Base-by-base conservation (phyloP, 2,329 filamentous ascomycete genomes). In the Colletotrichum chlorophyti region DNA sequence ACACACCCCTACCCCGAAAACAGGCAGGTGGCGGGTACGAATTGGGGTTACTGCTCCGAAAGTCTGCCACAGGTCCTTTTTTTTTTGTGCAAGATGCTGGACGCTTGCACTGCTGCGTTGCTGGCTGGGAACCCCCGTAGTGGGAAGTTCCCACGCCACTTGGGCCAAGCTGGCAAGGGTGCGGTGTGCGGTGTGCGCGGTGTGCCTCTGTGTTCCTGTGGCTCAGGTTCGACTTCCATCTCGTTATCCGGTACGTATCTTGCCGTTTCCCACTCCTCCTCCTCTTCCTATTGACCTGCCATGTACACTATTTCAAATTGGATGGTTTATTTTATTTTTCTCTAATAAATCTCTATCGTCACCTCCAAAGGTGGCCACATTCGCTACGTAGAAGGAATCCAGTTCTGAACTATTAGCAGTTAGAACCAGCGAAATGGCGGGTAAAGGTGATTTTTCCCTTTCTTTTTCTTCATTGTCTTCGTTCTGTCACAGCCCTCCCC, bases 1-100 rank as follows among this genome's bases (percentile, higher is more conserved):
- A 6, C 8, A n/a, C n/a, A n/a, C n/a, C n/a, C n/a, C n/a, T n/a
- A 14, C 3, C 11, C 53, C 38, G 14, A 23, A 51, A 51, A 11
- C 17, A 45, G 53, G 24, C 41, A 41, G 26, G 21, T 34, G 53
- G 40, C 53, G 23, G 26, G 53, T 58, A 27, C 26, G 9, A 58
- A 53, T 53, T n/a, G 4, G 11, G n/a, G 24, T n/a, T 6, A 1
- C n/a, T 26, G 21, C n/a, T 10, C 43, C 45, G 35, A 37, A 37
- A 46, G 40, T 46, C 48, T 50, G 11, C 21, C 45, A 55, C 52
- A 55, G 46, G 46, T n/a, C n/a, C n/a, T n/a, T n/a, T n/a, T n/a
- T n/a, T n/a, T n/a, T n/a, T n/a, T n/a, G n/a, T 47, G 21, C 23
- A 23, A 23, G 21, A 42, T 23, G 40, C 19, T 42, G 23, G 40